Evolutionary conservation across 139 green algal species (phyloP), one percentile per base, ranked within the genome.

Genomic region (Chlorella sp.): DNA sequence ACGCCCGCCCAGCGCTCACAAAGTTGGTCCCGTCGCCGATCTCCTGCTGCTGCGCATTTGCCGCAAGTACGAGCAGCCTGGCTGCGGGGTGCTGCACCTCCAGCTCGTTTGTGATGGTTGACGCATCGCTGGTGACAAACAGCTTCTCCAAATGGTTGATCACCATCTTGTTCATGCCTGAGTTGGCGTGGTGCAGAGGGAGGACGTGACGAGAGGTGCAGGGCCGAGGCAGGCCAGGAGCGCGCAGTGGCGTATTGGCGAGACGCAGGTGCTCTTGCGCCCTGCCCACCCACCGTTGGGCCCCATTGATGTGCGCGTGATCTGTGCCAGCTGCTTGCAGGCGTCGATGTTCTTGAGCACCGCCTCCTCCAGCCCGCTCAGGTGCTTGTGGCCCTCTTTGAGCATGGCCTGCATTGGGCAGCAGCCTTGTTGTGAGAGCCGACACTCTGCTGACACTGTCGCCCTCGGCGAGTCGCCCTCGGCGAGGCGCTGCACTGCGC

Each of bases 121-220:
- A 91, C 0, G 94, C 91, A 76, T 99, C 96, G 80, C 86, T 96
- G 19, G 96, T 99, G 14, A 99, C 95, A 87, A 98, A 98, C 29
- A 98, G 89, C 82, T 97, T 98, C 55, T 98, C 96, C 36, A 99
- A 77, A 63, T 99, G 96, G 83, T 99, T 99, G 86, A 99, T 98
- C 8, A 99, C 91, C 92, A 99, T 98, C 81, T 99, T 99, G 86
- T 98, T 99, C 96, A 98, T 99, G 53, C 95, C 95, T 98, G 87
- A 40, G 50, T 8, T 21, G 1, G 25, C 29, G 1, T 42, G 29
- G 43, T 77, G 12, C 8, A n/a, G 53, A 4, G 46, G 15, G 63
- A 36, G 50, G 12, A 38, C 25, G 43, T 33, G 61, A 36, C 3
- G 42, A 31, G n/a, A 9, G 35, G 19, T 19, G 48, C n/a, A n/a